Percentiles rank a stretch among this genome's conserved stretches.
Evolutionary conservation across 352 stramenopile genomes (phyloP).

Genomic region (Phytophthora sp.): DNA sequence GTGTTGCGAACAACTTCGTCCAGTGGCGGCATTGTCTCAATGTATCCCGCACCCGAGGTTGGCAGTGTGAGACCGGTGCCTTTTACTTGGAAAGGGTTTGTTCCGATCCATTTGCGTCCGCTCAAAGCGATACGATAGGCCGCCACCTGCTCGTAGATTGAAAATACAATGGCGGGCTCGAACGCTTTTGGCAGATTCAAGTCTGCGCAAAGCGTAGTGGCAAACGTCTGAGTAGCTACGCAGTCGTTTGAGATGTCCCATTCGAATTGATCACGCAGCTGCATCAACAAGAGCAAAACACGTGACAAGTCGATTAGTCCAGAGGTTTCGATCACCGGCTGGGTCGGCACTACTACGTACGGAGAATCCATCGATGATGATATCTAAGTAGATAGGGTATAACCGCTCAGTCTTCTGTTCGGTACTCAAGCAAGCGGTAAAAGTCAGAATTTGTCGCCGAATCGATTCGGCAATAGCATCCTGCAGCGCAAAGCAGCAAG

Average conservation of each 20-base stretch:
- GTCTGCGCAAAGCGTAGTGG: slow-evolving; percentile 58
- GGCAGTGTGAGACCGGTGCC: slow-evolving; percentile 17
- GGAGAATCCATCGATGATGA: slow-evolving; percentile 69
- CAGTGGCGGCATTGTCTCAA: slow-evolving; percentile 57
- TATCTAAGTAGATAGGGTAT: slow-evolving; percentile 74
- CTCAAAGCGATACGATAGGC: slow-evolving; percentile 64
- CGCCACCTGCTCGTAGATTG: slow-evolving; percentile 74
- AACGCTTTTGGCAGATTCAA: slow-evolving; percentile 61
- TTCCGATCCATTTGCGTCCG: slow-evolving; percentile 65
- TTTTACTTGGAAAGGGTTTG: slow-evolving; percentile 42
- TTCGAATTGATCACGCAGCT: slow-evolving; percentile 84
- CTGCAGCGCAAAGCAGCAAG: slow-evolving; percentile 20
- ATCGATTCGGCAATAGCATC: slow-evolving; percentile 76
- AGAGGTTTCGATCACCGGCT: too few relatives aligned
- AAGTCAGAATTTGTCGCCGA: slow-evolving; percentile 69
- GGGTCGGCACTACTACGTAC: too few relatives aligned
- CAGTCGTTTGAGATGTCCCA: slow-evolving; percentile 75
- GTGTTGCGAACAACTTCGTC: slow-evolving; percentile 61
- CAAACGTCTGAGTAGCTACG: slow-evolving; percentile 55
- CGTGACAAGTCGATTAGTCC: too few relatives aligned
- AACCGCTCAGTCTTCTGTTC: slow-evolving; percentile 32
- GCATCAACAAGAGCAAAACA: background rate
- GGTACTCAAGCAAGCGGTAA: slow-evolving; percentile 49
- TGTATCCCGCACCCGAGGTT: slow-evolving; percentile 41
- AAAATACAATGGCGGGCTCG: slow-evolving; percentile 71